Conservation (phyloP, 176 grass and related monocot species). For the Eragrostis nindensis region DNA sequence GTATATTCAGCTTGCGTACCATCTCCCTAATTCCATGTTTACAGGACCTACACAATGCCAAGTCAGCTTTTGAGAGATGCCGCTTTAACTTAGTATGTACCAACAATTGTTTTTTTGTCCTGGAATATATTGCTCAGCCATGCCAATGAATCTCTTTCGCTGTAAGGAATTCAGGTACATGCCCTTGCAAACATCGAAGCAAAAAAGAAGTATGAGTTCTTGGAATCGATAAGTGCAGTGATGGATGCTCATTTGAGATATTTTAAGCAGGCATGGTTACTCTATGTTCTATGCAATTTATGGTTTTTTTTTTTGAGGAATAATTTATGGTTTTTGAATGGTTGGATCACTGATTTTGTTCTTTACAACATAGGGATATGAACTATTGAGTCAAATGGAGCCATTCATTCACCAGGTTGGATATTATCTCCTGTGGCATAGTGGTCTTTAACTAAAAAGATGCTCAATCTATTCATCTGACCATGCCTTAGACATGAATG, state of each 20-base stretch:
- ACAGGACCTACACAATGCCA: conserved; percentile 92
- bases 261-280: conserved; percentile 84
- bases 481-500: conserved; percentile 21
- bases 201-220: conserved; percentile 97
- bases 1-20: conserved; percentile 34
- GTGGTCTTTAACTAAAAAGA: conserved; percentile 28
- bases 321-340: conserved; percentile 30
- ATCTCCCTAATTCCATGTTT: conserved; percentile 39
- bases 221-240: conserved; percentile 97
- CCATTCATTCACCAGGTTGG: conserved; percentile 95
- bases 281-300: conserved; percentile 21
- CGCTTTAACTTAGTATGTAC: conserved; percentile 98
- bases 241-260: conserved; percentile 99
- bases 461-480: neutral
- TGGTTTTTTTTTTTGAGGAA: no score
- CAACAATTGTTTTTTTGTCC: conserved; percentile 35
- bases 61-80: conserved; percentile 85
- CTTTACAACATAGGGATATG: conserved; percentile 72
- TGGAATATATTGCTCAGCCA: conserved; percentile 36
- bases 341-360: conserved; percentile 47
- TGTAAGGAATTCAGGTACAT: conserved; percentile 85
- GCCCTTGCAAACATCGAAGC: conserved; percentile 86
- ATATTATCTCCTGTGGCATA: conserved; percentile 24
- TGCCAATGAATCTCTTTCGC: conserved; percentile 31
- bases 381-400: conserved; percentile 92